Conservation (phyloP, 306 rosid genomes). For the Pyrus bretschneideri region DNA sequence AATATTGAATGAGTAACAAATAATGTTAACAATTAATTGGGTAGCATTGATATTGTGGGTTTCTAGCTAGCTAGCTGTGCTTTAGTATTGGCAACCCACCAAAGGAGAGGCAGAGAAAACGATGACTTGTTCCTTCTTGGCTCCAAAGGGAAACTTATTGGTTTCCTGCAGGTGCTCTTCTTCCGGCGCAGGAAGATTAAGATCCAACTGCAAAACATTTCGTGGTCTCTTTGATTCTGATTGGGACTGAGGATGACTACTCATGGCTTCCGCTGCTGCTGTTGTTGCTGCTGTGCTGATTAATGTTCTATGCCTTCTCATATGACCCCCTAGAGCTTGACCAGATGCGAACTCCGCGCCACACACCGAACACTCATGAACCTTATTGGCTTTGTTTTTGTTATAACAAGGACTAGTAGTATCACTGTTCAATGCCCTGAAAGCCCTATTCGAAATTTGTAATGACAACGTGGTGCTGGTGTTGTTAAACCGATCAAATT, state of each 20-base stretch:
- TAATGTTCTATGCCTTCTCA: conserved; percentile 75
- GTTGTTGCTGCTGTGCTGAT: conserved; percentile 6
- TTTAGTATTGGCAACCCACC: conserved; percentile 74
- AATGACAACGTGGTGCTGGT: conserved; percentile 51
- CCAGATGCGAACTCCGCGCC: conserved; percentile 81
- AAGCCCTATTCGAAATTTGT: conserved; percentile 29
- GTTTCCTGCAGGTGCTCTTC: conserved; percentile 41
- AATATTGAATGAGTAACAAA: not conserved
- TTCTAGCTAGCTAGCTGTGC: not conserved
- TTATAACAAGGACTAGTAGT: not conserved
- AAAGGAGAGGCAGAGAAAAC: conserved; percentile 67
- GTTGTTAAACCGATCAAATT: conserved; percentile 1
- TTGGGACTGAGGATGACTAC: conserved; percentile 2
- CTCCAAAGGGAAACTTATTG: conserved; percentile 35
- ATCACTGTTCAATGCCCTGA: not conserved
- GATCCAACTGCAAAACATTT: conserved; percentile 50
- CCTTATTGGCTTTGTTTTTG: conserved; percentile 23
- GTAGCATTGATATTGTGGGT: not conserved
- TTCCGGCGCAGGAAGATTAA: conserved; percentile 81
- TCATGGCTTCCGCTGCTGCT: not conserved
- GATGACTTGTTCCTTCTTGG: conserved; percentile 38
- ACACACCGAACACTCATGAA: conserved; percentile 76
- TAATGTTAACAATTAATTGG: conserved; percentile 16
- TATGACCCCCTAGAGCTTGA: conserved; percentile 95
- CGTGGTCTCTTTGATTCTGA: conserved; percentile 37